Evolutionary conservation across 2,329 filamentous ascomycete species (phyloP).

Genomic region (Paecilomyces formosus): DNA sequence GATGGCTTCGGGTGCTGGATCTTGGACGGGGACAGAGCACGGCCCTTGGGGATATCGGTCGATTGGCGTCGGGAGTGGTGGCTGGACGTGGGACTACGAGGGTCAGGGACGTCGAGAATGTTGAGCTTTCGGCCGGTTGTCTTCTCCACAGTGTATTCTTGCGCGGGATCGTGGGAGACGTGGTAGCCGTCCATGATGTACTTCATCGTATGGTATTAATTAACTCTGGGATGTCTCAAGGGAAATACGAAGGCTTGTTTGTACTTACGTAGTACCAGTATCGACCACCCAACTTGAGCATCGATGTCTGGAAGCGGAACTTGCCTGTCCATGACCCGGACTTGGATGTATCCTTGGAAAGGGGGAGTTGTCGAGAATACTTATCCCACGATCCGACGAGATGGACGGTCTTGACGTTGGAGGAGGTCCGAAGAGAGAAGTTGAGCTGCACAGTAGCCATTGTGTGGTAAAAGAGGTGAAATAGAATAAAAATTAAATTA

Average conservation of each 20-base stretch:
- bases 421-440: slow-evolving; percentile 91
- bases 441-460: slow-evolving; percentile 92
- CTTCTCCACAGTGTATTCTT: slow-evolving; percentile 83
- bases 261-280: slow-evolving; percentile 91
- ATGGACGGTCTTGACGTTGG: slow-evolving; percentile 95
- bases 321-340: slow-evolving; percentile 90
- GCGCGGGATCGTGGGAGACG: slow-evolving; percentile 89
- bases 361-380: slow-evolving; percentile 88
- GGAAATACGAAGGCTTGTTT: background rate
- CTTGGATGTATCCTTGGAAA: slow-evolving; percentile 83
- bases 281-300: slow-evolving; percentile 78
- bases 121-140: slow-evolving; percentile 96
- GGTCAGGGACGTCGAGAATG: slow-evolving; percentile 80
- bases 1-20: slow-evolving; percentile 88
- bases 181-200: slow-evolving; percentile 99
- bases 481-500: slow-evolving; percentile 23
- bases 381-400: slow-evolving; percentile 97
- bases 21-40: slow-evolving; percentile 77
- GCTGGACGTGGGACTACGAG: slow-evolving; percentile 33
- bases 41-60: slow-evolving; percentile 75
- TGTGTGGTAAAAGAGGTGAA: slow-evolving; percentile 40
- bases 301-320: slow-evolving; percentile 86
- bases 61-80: slow-evolving; percentile 39
- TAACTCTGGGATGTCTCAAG: slow-evolving; percentile 3
- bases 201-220: slow-evolving; percentile 13